Percentiles rank a stretch among this genome's conserved stretches.
Evolutionary conservation across 371 early-diverging fungal species (phyloP).

Genomic region (Fennellomyces sp.): DNA sequence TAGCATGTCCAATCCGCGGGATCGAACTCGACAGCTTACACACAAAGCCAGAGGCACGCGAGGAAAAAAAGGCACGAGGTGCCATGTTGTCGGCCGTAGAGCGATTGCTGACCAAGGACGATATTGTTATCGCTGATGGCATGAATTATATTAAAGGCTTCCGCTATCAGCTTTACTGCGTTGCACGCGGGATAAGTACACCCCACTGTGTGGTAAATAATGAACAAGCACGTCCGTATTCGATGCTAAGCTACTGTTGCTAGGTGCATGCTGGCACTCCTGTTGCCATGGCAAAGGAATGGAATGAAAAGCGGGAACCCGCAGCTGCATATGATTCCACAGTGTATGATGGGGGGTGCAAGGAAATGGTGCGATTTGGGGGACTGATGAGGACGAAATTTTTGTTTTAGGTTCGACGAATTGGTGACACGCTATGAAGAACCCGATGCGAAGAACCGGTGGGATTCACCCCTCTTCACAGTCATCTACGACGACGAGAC

Average conservation of each 20-base stretch:
- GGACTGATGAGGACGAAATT: constrained; percentile 4
- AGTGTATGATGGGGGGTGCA: constrained; percentile 29
- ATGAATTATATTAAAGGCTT: constrained; percentile 98
- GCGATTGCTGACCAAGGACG: constrained; percentile 76
- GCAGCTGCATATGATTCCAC: constrained; percentile 55
- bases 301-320: constrained; percentile 57
- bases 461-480: constrained; percentile 96
- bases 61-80: constrained; percentile 94
- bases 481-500: constrained; percentile 73
- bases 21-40: too few relatives aligned
- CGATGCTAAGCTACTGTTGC: not conserved
- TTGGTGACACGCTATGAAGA: constrained; percentile 93
- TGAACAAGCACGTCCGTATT: not conserved
- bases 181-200: constrained; percentile 86
- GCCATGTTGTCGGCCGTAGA: constrained; percentile 91
- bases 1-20: too few relatives aligned
- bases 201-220: constrained; percentile 82
- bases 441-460: constrained; percentile 86
- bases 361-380: not conserved
- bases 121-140: constrained; percentile 89
- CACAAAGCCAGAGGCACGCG: constrained; percentile 51
- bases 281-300: constrained; percentile 60
- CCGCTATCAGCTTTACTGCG: constrained; percentile 95
- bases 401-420: constrained; percentile 70
- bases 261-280: constrained; percentile 77